Base-by-base conservation (phyloP, 176 grass and related monocot species). In the Bothriochloa decipiens region DNA sequence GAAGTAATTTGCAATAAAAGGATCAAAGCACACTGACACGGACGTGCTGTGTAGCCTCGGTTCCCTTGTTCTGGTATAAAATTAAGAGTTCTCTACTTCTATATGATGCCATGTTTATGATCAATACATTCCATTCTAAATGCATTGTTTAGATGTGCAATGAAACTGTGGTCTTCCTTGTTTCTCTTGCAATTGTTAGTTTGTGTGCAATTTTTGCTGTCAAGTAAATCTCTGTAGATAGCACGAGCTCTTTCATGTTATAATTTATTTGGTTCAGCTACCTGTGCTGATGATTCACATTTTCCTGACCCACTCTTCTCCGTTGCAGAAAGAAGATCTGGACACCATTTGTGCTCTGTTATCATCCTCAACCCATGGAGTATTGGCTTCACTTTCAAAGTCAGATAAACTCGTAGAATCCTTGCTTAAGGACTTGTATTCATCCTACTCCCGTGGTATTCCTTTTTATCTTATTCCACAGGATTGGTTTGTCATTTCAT, bases 401-500 rank as follows among this genome's bases (percentile, higher is more conserved):
- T 79, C 86, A 82, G 80, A 91, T 75, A 68, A 86, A 69, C 89
- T 89, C 41, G 18, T 95, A 68, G 89, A 89, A 82, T 88, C 87
- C 52, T 86, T 98, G 76, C 81, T 98, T 72, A 84, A 73, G 86
- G 92, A 91, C 36, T 67, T 98, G 75, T 93, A 91, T 76, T 80
- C 89, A 62, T 53, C 67, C 0, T 36, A 73, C 45, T 86, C 88
- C 23, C 37, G 8, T 78, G 88, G 88, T 90, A 86, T 67, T 58
- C 69, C 28, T 72, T 86, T 71, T 86, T 77, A 36, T 86, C 41
- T 78, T 36, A 41, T 23, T 65, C 63, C 17, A 26, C 22, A 64
- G 50, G 40, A 78, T 88, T 58, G 9, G 9, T 60, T 82, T 22
- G 26, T 52, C 62, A 33, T 41, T 42, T 32, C 3, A 74, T 17